A percentile compares a stretch with the other conserved stretches of the same genome.
Evolutionary conservation across 2,329 filamentous ascomycete genomes (phyloP).

Genomic region (Teratosphaeria nubilosa): DNA sequence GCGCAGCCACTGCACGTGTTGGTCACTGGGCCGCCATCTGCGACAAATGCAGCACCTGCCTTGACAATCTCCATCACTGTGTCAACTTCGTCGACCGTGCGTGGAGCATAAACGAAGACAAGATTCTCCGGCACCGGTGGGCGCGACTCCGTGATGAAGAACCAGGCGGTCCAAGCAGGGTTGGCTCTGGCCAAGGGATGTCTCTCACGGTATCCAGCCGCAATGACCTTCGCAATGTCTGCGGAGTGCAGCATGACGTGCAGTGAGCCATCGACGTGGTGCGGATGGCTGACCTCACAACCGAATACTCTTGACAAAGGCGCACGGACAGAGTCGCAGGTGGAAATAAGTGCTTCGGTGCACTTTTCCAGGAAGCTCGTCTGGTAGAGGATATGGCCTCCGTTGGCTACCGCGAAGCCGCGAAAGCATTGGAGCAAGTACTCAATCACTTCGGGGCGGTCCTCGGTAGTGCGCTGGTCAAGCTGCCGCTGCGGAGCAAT

Average conservation of each 20-base stretch:
- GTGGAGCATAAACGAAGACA: neutral
- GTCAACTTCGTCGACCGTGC: neutral
- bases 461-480: neutral
- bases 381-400: neutral
- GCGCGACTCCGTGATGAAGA: neutral
- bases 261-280: neutral
- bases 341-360: neutral
- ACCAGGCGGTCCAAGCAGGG: neutral
- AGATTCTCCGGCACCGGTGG: neutral
- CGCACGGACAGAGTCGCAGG: neutral
- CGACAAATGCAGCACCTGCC: neutral
- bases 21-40: slow-evolving; percentile 1
- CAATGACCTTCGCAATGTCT: neutral
- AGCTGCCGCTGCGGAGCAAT: neutral
- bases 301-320: neutral
- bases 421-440: neutral
- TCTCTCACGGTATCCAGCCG: neutral
- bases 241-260: neutral
- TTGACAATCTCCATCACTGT: neutral
- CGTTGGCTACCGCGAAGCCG: neutral
- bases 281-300: neutral
- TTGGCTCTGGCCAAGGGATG: neutral
- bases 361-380: neutral
- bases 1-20: slow-evolving; percentile 28
- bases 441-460: neutral